Conservation (phyloP, 2,329 filamentous ascomycete species). For the Neophaeococcomyces aloes region DNA sequence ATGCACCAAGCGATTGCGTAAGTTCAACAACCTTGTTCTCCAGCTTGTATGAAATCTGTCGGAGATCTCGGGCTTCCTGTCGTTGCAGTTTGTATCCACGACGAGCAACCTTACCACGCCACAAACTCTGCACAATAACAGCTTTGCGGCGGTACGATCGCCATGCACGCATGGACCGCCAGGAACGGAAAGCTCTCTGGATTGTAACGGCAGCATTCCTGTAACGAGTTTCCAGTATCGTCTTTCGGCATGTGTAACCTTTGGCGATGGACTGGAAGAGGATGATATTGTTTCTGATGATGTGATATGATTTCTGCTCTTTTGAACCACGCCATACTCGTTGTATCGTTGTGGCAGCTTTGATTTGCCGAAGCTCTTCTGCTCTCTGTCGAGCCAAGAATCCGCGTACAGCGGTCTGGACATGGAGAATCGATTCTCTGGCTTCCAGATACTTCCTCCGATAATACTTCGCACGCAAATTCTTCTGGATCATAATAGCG, state of each 20-base stretch:
- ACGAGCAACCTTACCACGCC: slow-evolving; percentile 74
- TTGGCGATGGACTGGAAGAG: slow-evolving; percentile 83
- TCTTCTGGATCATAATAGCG: slow-evolving; percentile 98
- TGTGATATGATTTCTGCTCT: slow-evolving; percentile 68
- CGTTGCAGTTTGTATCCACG: slow-evolving; percentile 79
- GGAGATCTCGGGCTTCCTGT: slow-evolving; percentile 93
- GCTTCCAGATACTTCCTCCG: slow-evolving; percentile 82
- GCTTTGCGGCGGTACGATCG: slow-evolving; percentile 82
- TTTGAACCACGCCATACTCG: slow-evolving; percentile 89
- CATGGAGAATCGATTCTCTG: slow-evolving; percentile 64
- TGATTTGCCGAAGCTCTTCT: slow-evolving; percentile 69
- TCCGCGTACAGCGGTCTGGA: slow-evolving; percentile 69
- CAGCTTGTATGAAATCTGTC: slow-evolving; percentile 98
- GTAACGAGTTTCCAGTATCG: slow-evolving; percentile 86
- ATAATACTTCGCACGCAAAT: slow-evolving; percentile 89
- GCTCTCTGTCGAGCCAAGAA: slow-evolving; percentile 66
- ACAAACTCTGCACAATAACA: slow-evolving; percentile 80
- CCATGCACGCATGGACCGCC: slow-evolving; percentile 69
- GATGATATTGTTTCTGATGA: slow-evolving; percentile 72
- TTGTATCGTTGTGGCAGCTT: slow-evolving; percentile 88
- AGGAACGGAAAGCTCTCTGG: slow-evolving; percentile 78
- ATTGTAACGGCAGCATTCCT: slow-evolving; percentile 87
- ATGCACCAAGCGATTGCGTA: slow-evolving; percentile 80
- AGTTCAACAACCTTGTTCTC: slow-evolving; percentile 99
- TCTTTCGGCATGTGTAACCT: slow-evolving; percentile 79